These are phyloP conservation scores for Porphyra umbilicalis DNA, from an alignment of 31 red algal species.

Conservation along the genomic window DNA sequence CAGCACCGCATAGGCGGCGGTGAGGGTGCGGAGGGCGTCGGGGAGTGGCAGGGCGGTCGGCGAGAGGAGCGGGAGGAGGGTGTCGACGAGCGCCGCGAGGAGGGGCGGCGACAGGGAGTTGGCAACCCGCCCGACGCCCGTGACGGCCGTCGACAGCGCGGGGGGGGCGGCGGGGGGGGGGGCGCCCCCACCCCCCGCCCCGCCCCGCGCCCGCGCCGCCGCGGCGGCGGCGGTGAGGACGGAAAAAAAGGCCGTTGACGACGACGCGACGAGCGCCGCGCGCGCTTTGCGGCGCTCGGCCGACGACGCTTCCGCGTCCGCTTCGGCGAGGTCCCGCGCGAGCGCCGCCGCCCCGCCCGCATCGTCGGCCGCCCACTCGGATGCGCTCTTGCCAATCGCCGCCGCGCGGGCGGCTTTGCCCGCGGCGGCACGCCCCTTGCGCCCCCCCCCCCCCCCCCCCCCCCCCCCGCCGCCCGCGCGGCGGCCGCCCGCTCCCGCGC, in stretches of 20 bases:
- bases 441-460: background rate
- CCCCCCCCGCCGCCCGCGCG: background rate
- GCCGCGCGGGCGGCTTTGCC: background rate
- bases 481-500: background rate
- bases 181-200: background rate
- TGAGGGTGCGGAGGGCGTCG: background rate
- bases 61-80: background rate
- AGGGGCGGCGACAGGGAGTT: background rate
- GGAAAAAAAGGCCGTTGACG: background rate
- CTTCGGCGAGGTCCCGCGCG: background rate
- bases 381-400: background rate
- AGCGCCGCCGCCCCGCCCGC: background rate
- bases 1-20: background rate
- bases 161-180: background rate
- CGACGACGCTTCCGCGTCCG: background rate
- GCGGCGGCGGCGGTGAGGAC: background rate
- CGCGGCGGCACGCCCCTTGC: background rate
- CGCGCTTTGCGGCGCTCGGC: background rate
- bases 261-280: background rate
- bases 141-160: background rate
- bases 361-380: background rate
- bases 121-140: background rate
- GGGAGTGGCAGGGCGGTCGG: background rate
- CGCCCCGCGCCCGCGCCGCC: background rate
- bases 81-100: background rate